These are phyloP conservation scores for Prunella vulgaris DNA, from an alignment of 257 asterid species.

Conservation along the genomic window DNA sequence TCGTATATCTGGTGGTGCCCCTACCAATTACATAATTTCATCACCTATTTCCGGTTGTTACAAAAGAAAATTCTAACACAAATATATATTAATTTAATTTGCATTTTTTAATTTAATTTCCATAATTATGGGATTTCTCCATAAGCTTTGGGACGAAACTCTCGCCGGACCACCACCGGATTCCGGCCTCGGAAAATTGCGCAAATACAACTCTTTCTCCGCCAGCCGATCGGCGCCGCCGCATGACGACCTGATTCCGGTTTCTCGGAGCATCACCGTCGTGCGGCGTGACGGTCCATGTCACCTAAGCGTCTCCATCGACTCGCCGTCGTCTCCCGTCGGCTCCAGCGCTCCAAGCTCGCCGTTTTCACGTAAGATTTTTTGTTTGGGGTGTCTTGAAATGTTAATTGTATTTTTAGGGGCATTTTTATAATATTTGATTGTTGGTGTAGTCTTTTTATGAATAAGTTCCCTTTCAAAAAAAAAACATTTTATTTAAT, in stretches of 20 bases:
- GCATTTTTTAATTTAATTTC: background rate
- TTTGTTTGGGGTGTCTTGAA: background rate
- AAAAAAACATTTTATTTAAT: too few relatives aligned
- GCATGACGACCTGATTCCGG: constrained; percentile 26
- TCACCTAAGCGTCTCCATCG: constrained; percentile 29
- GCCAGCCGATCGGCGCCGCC: constrained; percentile 22
- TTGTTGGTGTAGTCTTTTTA: too few relatives aligned
- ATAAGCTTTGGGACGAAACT: constrained; percentile 84
- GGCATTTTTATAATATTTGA: background rate
- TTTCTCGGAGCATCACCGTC: constrained; percentile 58
- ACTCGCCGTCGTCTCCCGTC: constrained; percentile 48
- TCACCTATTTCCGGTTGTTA: constrained; percentile 68
- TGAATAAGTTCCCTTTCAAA: too few relatives aligned
- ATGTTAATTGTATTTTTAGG: background rate
- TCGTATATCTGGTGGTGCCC: constrained; percentile 56
- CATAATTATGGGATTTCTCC: constrained; percentile 68
- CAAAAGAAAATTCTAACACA: constrained; percentile 30
- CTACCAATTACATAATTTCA: constrained; percentile 26
- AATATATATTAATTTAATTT: background rate
- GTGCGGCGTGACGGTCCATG: constrained; percentile 32
- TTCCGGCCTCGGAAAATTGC: constrained; percentile 63
- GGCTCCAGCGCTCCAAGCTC: constrained; percentile 45
- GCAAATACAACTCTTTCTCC: constrained; percentile 58
- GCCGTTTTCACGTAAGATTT: constrained; percentile 57
- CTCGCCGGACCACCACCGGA: constrained; percentile 82